Evolutionary conservation across 1,139 yeast species (phyloP).

Genomic region (Kodamaea alishanica): DNA sequence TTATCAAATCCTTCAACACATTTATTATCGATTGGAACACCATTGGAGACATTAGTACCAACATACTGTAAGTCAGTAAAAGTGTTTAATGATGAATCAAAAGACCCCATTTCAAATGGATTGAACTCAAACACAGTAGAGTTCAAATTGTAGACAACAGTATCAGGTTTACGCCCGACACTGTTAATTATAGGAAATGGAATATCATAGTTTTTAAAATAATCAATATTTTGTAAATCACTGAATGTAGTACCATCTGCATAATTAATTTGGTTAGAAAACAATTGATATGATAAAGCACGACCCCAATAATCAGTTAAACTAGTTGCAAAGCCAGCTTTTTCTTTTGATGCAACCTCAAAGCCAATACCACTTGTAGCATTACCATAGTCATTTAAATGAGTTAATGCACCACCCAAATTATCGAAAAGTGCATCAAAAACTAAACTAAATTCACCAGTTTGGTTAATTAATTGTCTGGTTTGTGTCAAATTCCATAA

Average conservation of each 20-base stretch:
- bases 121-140: constrained; percentile 41
- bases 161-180: constrained; percentile 36
- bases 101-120: constrained; percentile 44
- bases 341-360: constrained; percentile 27
- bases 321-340: constrained; percentile 53
- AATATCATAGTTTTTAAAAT: constrained; percentile 33
- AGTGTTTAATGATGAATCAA: constrained; percentile 37
- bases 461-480: constrained; percentile 28
- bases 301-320: constrained; percentile 60
- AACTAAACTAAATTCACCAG: constrained; percentile 20
- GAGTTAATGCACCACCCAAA: constrained; percentile 25
- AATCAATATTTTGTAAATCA: constrained; percentile 26
- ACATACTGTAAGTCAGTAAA: constrained; percentile 36
- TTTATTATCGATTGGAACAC: constrained; percentile 23
- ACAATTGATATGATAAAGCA: constrained; percentile 38
- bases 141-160: constrained; percentile 30
- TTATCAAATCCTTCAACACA: constrained; percentile 74
- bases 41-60: constrained; percentile 33
- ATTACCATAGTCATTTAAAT: constrained; percentile 29
- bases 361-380: constrained; percentile 23
- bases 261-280: constrained; percentile 25
- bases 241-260: constrained; percentile 31
- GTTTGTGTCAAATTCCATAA: constrained; percentile 36
- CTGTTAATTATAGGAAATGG: constrained; percentile 40
- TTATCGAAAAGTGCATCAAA: constrained; percentile 23